Conservation (phyloP, 1,284 basidiomycete species). For the Fomitiporia mediterranea region DNA sequence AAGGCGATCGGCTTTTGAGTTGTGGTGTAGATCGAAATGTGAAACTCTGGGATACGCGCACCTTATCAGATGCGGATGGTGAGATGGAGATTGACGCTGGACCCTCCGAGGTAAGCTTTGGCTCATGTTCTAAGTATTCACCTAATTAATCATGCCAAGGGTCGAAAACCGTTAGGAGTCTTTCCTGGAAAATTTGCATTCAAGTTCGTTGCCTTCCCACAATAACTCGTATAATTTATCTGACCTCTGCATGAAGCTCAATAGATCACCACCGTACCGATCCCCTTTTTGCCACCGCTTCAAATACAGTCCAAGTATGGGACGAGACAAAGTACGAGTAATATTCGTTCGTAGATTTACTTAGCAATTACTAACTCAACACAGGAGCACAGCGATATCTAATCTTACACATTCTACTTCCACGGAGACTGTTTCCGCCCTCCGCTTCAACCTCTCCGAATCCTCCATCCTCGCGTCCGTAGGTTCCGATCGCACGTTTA, state of each 20-base stretch:
- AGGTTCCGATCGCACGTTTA: constrained; percentile 93
- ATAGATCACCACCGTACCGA: constrained; percentile 92
- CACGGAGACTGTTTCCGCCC: constrained; percentile 80
- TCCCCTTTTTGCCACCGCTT: constrained; percentile 90
- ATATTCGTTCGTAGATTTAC: background rate
- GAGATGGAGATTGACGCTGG: constrained; percentile 29
- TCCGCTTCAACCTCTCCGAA: constrained; percentile 94
- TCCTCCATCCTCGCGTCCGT: constrained; percentile 90
- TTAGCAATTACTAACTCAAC: constrained; percentile 13
- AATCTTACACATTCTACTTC: constrained; percentile 81
- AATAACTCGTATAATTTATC: constrained; percentile 6
- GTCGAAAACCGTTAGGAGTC: constrained; percentile 60
- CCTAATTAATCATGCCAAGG: constrained; percentile 25
- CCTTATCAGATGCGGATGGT: constrained; percentile 27
- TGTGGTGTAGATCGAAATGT: constrained; percentile 90
- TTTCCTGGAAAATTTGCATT: constrained; percentile 84
- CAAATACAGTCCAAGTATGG: constrained; percentile 94
- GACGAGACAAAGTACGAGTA: constrained; percentile 82
- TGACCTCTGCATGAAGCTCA: constrained; percentile 47
- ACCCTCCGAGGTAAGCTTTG: constrained; percentile 30
- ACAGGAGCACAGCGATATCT: constrained; percentile 68
- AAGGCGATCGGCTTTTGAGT: constrained; percentile 72
- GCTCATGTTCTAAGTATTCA: background rate
- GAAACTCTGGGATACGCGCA: constrained; percentile 77
- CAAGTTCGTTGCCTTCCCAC: constrained; percentile 51